Base-by-base conservation (phyloP, 2,329 filamentous ascomycete genomes). In the Coniochaeta sp. region DNA sequence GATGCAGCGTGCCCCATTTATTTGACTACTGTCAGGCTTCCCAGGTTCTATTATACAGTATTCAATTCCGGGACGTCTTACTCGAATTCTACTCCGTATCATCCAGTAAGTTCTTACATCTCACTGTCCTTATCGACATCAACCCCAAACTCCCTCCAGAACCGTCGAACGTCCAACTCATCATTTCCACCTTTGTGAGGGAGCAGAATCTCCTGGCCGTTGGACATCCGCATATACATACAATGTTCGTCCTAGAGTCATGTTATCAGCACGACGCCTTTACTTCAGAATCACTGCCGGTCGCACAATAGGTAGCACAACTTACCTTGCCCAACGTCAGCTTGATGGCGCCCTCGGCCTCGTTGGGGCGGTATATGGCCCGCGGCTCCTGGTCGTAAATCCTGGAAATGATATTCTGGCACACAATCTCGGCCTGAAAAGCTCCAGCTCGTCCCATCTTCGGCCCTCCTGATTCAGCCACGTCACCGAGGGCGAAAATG, bases 401-500 rank as follows among this genome's bases (percentile, higher is more conserved):
- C 6, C 68, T 51, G 1, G 65, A 59, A 10, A 76, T 48, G 35
- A 79, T 73, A 50, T 80, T 80, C 6, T 65, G 58, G 0, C 64
- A 63, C 0, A 74, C 76, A 3, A 74, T 57, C 14, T 69, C 65
- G 0, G 71, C 71, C 53, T 80, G 77, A 13, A 69, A 56, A 14
- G 65, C 59, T 1, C 67, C 74, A 1, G 75, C 69, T 31, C 74
- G 66, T 2, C 68, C 76, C 58, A 74, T 74, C 26, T 65, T 69
- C 10, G 64, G 62, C 0, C 63, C 63, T 1, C 65, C 65, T n/a
- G 68, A 68, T 10, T 73, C 70, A 12, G 76, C 71, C 20, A 81
- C 72, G 57, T 81, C 78, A 6, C 78, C 78, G 0, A 75, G 61
- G 0, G 76, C 76, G 57, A 77, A 81, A 13, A 81, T 67, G 31